Percentiles rank a stretch among this genome's conserved stretches.
phyloP scores from a whole-genome alignment of 148 eudicot genomes.

The Rheum nobile region DNA sequence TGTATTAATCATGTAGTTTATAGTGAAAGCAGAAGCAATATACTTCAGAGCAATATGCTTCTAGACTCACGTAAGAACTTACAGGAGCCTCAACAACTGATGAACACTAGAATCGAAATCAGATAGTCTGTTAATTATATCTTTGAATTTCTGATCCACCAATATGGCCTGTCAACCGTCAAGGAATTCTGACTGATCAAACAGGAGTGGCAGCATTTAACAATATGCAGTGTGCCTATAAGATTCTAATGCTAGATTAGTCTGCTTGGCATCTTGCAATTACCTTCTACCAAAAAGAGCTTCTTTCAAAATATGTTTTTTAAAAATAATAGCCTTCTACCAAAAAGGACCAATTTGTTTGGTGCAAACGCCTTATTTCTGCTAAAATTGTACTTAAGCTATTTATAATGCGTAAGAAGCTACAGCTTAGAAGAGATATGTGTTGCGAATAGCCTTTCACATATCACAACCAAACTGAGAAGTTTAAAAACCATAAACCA shows the following conservation, averaged over 20 bases:
- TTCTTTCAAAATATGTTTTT: no score
- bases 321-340: no score
- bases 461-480: not conserved
- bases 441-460: not conserved
- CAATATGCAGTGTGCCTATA: not conserved
- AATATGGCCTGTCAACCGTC: constrained; percentile 47
- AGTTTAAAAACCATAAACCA: not conserved
- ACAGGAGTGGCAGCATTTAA: not conserved
- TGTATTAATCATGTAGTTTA: not conserved
- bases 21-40: constrained; percentile 1
- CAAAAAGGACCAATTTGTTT: no score
- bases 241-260: not conserved
- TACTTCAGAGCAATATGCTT: not conserved
- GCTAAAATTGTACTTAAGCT: no score
- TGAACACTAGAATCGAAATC: constrained; percentile 61
- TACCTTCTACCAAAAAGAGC: no score
- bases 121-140: constrained; percentile 31
- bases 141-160: constrained; percentile 54
- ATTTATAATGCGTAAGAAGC: no score
- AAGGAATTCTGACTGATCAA: constrained; percentile 27
- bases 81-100: constrained; percentile 73
- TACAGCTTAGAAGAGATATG: not conserved
- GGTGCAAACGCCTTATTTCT: no score
- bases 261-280: not conserved
- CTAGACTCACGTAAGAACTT: constrained; percentile 22